Evolutionary conservation across 345 rosid species (phyloP).

Genomic region (Noccaea caerulescens): DNA sequence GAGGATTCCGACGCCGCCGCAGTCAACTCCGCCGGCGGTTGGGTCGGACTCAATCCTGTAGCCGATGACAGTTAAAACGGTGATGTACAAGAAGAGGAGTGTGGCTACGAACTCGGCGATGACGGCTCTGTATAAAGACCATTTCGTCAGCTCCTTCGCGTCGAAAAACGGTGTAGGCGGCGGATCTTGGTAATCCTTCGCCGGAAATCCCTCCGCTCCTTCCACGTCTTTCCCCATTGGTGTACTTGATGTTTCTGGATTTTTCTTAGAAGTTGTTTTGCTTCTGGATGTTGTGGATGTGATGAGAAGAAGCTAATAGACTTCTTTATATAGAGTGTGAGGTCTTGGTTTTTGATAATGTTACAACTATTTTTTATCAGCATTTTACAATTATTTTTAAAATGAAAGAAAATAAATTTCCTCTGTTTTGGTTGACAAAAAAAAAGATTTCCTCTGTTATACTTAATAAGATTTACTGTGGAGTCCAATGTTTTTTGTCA

Average conservation of each 20-base stretch:
- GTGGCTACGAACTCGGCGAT: slow-evolving; percentile 46
- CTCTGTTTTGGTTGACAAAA: background rate
- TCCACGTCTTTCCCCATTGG: slow-evolving; percentile 55
- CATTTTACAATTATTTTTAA: background rate
- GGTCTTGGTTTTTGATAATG: slow-evolving; percentile 12
- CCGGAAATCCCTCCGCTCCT: slow-evolving; percentile 43
- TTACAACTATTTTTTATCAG: background rate
- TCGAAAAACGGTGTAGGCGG: slow-evolving; percentile 40
- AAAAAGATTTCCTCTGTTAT: background rate
- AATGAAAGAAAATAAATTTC: background rate
- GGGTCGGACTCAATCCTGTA: slow-evolving; percentile 30
- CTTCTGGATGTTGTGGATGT: slow-evolving; percentile 11
- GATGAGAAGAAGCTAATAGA: slow-evolving; percentile 12
- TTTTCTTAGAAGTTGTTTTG: slow-evolving; percentile 17
- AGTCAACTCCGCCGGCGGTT: slow-evolving; percentile 41
- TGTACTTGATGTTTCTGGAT: background rate
- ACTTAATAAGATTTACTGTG: background rate
- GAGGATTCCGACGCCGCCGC: slow-evolving; percentile 73
- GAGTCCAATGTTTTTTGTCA: background rate
- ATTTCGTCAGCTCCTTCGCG: slow-evolving; percentile 38
- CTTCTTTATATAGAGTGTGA: slow-evolving; percentile 33
- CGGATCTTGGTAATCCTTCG: slow-evolving; percentile 50
- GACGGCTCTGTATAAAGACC: slow-evolving; percentile 45
- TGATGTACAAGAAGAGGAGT: slow-evolving; percentile 42
- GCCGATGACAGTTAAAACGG: slow-evolving; percentile 42